Evolutionary conservation across 2,329 filamentous ascomycete genomes (phyloP).

Genomic region (Colletotrichum eremochloae): DNA sequence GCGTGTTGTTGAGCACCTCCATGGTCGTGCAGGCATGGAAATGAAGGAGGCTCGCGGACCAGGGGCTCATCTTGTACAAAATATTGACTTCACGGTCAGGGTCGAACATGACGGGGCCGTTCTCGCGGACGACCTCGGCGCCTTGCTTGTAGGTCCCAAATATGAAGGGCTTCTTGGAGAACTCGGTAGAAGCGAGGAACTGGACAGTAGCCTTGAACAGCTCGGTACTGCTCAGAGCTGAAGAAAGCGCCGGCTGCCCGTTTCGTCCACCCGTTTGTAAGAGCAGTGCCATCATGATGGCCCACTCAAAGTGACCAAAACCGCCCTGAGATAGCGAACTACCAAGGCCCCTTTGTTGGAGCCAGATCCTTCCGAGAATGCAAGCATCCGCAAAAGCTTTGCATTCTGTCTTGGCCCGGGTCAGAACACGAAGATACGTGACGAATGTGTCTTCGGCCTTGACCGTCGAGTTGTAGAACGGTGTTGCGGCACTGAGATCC

Average conservation of each 20-base stretch:
- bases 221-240: constrained; percentile 89
- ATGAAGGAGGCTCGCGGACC: constrained; percentile 82
- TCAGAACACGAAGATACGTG: constrained; percentile 80
- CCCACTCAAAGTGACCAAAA: constrained; percentile 95
- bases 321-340: constrained; percentile 80
- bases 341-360: constrained; percentile 86
- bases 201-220: constrained; percentile 96
- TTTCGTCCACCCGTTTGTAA: constrained; percentile 82
- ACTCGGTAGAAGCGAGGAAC: constrained; percentile 81
- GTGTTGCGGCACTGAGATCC: constrained; percentile 66
- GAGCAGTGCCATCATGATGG: constrained; percentile 82
- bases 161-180: constrained; percentile 75
- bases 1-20: constrained; percentile 78
- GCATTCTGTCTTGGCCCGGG: constrained; percentile 77
- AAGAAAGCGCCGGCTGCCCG: constrained; percentile 79
- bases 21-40: constrained; percentile 82
- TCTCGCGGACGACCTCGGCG: constrained; percentile 58
- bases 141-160: constrained; percentile 61
- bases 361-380: constrained; percentile 87
- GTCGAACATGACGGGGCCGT: constrained; percentile 82
- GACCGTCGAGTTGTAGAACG: constrained; percentile 90
- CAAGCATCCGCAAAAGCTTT: constrained; percentile 85
- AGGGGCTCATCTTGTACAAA: constrained; percentile 89
- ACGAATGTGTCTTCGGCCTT: constrained; percentile 82
- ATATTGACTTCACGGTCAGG: constrained; percentile 81